Percentiles rank a stretch among this genome's conserved stretches.
Evolutionary conservation across 495 filamentous ascomycete genomes (phyloP).

Genomic region (Emericellopsis terricola): DNA sequence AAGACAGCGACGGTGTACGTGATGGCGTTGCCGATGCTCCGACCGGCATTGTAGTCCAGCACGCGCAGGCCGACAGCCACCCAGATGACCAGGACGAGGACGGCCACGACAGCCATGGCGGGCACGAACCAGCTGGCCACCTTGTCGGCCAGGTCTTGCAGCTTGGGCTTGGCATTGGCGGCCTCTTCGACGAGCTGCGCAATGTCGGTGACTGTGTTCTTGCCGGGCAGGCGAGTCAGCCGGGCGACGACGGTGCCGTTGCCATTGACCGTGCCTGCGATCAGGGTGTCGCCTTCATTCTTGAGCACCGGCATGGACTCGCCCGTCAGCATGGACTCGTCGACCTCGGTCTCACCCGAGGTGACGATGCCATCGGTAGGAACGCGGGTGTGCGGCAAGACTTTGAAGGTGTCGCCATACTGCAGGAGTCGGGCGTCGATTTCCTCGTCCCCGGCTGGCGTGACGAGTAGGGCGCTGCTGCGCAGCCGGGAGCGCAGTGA

Average conservation of each 20-base stretch:
- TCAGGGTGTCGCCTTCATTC: slow-evolving; percentile 16
- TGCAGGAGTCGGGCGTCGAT: slow-evolving; percentile 45
- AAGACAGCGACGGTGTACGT: slow-evolving; percentile 44
- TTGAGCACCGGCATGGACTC: slow-evolving; percentile 34
- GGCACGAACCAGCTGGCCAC: slow-evolving; percentile 42
- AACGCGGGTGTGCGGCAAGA: slow-evolving; percentile 30
- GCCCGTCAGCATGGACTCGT: slow-evolving; percentile 50
- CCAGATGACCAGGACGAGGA: slow-evolving; percentile 32
- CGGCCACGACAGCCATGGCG: slow-evolving; percentile 27
- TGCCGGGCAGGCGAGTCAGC: slow-evolving; percentile 31
- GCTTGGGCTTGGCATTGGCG: slow-evolving; percentile 37
- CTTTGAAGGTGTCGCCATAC: slow-evolving; percentile 39
- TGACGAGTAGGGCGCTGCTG: slow-evolving; percentile 12
- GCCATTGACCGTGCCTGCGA: slow-evolving; percentile 39
- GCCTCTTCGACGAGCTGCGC: slow-evolving; percentile 41
- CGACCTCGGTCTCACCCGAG: slow-evolving; percentile 33
- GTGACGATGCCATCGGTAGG: slow-evolving; percentile 44
- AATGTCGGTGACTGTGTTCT: slow-evolving; percentile 45
- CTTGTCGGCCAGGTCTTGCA: slow-evolving; percentile 41
- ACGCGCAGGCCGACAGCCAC: slow-evolving; percentile 26
- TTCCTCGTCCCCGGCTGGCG: slow-evolving; percentile 5
- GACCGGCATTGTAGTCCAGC: slow-evolving; percentile 14
- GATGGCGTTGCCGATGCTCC: slow-evolving; percentile 31
- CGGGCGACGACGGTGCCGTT: slow-evolving; percentile 25
- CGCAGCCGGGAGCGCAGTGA: slow-evolving; percentile 32